Evolutionary conservation across 495 filamentous ascomycete species (phyloP).

Genomic region (Talaromyces trachyspermus): DNA sequence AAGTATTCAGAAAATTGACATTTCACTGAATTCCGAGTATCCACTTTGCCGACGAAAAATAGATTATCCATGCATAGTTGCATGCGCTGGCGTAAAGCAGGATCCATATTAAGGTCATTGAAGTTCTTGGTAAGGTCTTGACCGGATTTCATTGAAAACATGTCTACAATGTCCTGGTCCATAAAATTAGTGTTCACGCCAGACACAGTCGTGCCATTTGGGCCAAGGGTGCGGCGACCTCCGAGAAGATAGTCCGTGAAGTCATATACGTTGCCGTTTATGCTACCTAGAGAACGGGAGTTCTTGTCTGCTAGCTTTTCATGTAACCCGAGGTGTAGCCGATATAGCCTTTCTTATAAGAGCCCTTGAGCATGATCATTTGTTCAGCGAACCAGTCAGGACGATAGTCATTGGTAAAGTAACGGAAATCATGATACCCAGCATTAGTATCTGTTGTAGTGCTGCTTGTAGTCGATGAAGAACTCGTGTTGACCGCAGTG

Average conservation of each 20-base stretch:
- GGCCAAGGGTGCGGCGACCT: conserved; percentile 56
- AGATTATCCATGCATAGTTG: conserved; percentile 85
- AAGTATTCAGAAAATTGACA: conserved; percentile 91
- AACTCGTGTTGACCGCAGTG: conserved; percentile 65
- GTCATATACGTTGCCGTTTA: conserved; percentile 81
- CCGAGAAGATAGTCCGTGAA: conserved; percentile 78
- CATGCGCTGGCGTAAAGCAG: conserved; percentile 55
- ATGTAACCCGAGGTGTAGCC: conserved; percentile 80
- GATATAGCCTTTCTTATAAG: conserved; percentile 82
- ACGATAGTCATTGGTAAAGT: conserved; percentile 69
- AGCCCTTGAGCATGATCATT: conserved; percentile 64
- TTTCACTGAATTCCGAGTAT: conserved; percentile 79
- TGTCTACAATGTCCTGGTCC: conserved; percentile 60
- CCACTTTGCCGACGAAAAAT: conserved; percentile 88
- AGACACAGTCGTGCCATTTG: conserved; percentile 40
- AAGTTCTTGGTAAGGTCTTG: conserved; percentile 79
- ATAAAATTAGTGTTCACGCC: conserved; percentile 72
- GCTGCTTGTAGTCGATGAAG: conserved; percentile 54
- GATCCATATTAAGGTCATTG: conserved; percentile 55
- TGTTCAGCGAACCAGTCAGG: conserved; percentile 88
- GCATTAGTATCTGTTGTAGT: conserved; percentile 63
- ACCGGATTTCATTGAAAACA: conserved; percentile 72
- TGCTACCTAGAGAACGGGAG: conserved; percentile 60
- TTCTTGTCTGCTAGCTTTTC: conserved; percentile 55
- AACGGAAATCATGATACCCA: conserved; percentile 89